phyloP scores from a whole-genome alignment of 2,329 filamentous ascomycete species.

The Macrophomina phaseolina region DNA sequence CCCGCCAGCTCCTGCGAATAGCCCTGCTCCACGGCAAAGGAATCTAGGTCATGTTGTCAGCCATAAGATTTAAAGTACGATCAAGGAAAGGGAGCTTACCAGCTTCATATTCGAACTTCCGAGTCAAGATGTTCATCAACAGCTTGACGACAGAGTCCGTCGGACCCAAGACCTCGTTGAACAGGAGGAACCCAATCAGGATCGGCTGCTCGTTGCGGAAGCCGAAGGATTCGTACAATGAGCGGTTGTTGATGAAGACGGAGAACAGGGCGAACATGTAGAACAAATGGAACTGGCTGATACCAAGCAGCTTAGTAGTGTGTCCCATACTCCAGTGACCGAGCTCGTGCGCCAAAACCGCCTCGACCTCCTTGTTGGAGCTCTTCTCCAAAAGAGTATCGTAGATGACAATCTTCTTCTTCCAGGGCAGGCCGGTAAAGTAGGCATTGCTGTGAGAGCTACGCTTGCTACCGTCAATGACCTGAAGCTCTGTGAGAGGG shows the following conservation, averaged over 20 bases:
- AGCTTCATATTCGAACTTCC: slow-evolving; percentile 95
- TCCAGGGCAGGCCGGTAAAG: slow-evolving; percentile 98
- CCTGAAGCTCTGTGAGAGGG: slow-evolving; percentile 88
- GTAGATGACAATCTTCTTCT: slow-evolving; percentile 99
- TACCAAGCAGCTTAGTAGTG: slow-evolving; percentile 87
- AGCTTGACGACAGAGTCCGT: slow-evolving; percentile 96
- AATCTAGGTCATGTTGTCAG: slow-evolving; percentile 59
- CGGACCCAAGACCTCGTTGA: slow-evolving; percentile 93
- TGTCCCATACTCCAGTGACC: slow-evolving; percentile 97
- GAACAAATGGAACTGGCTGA: slow-evolving; percentile 84
- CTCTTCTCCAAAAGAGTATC: slow-evolving; percentile 97
- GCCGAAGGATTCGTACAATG: slow-evolving; percentile 88
- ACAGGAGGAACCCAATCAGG: slow-evolving; percentile 95
- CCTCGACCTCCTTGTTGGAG: slow-evolving; percentile 87
- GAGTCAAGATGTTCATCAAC: slow-evolving; percentile 92
- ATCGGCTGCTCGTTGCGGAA: slow-evolving; percentile 85
- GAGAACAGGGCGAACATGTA: slow-evolving; percentile 97
- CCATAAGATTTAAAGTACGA: background rate
- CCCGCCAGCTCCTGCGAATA: slow-evolving; percentile 82
- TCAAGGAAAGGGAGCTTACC: slow-evolving; percentile 51
- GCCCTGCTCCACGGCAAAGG: slow-evolving; percentile 83
- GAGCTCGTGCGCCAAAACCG: slow-evolving; percentile 92
- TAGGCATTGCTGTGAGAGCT: slow-evolving; percentile 90
- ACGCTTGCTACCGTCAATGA: slow-evolving; percentile 91
- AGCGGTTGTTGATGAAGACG: slow-evolving; percentile 94